These are phyloP conservation scores for Teunomyces stri DNA, from an alignment of 805 yeast species.

Conservation along the genomic window DNA sequence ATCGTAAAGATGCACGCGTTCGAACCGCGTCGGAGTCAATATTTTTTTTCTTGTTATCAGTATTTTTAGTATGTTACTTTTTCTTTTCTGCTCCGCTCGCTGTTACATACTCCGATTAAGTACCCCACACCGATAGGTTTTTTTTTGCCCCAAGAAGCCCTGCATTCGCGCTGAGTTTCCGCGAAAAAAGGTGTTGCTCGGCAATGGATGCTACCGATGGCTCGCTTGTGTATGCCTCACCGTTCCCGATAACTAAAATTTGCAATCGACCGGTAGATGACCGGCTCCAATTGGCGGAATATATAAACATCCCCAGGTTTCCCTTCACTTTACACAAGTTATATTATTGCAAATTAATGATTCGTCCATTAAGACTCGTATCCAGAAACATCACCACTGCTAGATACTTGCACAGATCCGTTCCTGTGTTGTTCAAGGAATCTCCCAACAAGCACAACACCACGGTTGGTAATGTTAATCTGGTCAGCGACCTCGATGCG, in stretches of 20 bases:
- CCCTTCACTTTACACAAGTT: neutral
- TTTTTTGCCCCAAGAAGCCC: neutral
- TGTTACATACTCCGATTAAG: neutral
- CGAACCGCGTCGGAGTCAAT: constrained; percentile 5
- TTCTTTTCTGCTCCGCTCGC: neutral
- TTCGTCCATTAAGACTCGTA: constrained; percentile 1
- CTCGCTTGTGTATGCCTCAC: constrained; percentile 1
- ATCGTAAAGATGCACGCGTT: constrained; percentile 5
- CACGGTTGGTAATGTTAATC: constrained; percentile 13
- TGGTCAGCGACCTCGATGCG: constrained; percentile 1
- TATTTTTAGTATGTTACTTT: neutral
- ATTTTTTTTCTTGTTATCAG: neutral
- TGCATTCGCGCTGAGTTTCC: neutral
- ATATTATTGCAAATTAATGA: neutral
- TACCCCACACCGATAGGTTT: neutral
- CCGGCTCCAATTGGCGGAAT: neutral
- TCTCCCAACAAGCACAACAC: constrained; percentile 21
- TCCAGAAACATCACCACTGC: constrained; percentile 2
- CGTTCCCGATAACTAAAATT: neutral
- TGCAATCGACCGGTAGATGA: neutral
- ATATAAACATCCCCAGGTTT: constrained; percentile 4
- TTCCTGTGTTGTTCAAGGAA: constrained; percentile 15
- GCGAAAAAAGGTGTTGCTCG: neutral
- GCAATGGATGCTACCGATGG: neutral
- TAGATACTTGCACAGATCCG: constrained; percentile 1